Percentiles rank a stretch among this genome's conserved stretches.
Evolutionary conservation across 192 early-diverging fungal species (phyloP).

Genomic region (Coemansia sp.): DNA sequence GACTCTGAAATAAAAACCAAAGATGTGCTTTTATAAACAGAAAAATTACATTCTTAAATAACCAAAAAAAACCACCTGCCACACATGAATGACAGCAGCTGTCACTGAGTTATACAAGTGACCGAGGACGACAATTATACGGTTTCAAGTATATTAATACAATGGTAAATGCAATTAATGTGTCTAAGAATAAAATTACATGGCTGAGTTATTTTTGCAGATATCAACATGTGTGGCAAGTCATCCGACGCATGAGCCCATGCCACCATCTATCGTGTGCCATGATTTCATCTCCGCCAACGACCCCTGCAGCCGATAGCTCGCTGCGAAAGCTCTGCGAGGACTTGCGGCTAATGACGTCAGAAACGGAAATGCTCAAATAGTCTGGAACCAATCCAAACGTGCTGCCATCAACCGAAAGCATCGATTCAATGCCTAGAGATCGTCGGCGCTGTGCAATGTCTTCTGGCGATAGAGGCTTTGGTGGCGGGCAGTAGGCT

Average conservation of each 20-base stretch:
- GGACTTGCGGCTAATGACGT: constrained; percentile 2
- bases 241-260: neutral
- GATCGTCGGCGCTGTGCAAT: constrained; percentile 43
- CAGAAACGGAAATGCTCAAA: neutral
- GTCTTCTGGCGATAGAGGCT: constrained; percentile 46
- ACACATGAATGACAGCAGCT: too few species aligned
- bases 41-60: too few species aligned
- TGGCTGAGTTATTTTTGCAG: neutral
- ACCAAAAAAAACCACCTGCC: too few species aligned
- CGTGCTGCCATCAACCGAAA: constrained; percentile 14
- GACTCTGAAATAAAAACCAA: neutral
- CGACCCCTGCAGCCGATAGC: neutral
- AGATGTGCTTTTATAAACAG: neutral
- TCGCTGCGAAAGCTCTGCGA: constrained; percentile 9
- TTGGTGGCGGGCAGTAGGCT: constrained; percentile 41
- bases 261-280: neutral
- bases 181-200: neutral
- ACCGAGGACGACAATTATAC: too few species aligned
- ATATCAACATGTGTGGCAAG: neutral
- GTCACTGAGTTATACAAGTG: neutral
- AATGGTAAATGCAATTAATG: neutral
- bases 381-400: constrained; percentile 1
- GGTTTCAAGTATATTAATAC: neutral
- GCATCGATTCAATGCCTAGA: constrained; percentile 29
- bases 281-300: neutral